A percentile compares a stretch with the other conserved stretches of the same genome.
These are phyloP conservation scores for Pleodorina starrii DNA, from an alignment of 139 green algal species.

Conservation along the genomic window DNA sequence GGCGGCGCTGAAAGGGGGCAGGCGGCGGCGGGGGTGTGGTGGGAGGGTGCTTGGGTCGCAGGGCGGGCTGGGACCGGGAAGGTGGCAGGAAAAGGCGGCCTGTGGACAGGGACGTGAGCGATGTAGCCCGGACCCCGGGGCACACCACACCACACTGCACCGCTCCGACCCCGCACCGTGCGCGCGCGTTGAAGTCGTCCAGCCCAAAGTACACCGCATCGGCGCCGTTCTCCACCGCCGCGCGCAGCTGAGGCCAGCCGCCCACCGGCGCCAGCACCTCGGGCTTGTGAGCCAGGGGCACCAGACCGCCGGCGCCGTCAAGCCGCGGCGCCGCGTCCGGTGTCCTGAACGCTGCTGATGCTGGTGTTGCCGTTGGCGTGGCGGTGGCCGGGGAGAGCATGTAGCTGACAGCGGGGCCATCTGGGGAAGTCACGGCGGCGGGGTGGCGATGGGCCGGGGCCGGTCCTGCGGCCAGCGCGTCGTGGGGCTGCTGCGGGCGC, in stretches of 20 bases:
- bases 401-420: background rate
- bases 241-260: conserved; percentile 85
- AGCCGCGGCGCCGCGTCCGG: background rate
- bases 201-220: conserved; percentile 91
- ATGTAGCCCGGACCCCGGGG: no score
- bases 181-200: conserved; percentile 62
- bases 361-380: background rate
- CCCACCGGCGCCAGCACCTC: conserved; percentile 86
- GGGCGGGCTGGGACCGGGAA: no score
- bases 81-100: no score
- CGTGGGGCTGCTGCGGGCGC: no score
- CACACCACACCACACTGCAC: no score
- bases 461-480: no score
- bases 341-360: background rate
- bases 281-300: conserved; percentile 48
- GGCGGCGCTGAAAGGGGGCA: conserved; percentile 61
- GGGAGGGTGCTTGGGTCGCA: no score
- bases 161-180: conserved; percentile 15
- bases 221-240: conserved; percentile 86
- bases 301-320: background rate
- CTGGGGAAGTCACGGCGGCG: background rate
- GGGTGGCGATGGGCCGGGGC: no score
- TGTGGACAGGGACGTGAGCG: no score
- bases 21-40: background rate
- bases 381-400: background rate